Conservation (phyloP, 1,284 basidiomycete species). For the Bondarzewia mesenterica region DNA sequence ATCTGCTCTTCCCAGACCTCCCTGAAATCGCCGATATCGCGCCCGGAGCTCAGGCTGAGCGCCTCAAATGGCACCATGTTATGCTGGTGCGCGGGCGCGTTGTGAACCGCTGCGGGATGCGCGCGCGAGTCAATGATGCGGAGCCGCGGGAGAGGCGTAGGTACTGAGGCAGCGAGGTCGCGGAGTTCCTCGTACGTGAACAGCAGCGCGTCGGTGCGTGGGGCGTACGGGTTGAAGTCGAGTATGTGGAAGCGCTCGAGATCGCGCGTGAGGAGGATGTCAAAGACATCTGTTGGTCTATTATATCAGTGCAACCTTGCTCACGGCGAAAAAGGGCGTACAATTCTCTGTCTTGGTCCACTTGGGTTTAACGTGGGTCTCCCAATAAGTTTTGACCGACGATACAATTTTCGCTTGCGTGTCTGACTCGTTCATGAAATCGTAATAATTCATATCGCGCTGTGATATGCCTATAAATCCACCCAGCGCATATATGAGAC, state of each 20-base stretch:
- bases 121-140: conserved; percentile 65
- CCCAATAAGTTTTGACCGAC: conserved; percentile 61
- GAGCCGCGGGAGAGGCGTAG: conserved; percentile 36
- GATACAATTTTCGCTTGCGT: conserved; percentile 48
- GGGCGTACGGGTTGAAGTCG: conserved; percentile 87
- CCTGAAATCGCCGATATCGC: conserved; percentile 67
- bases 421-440: conserved; percentile 65
- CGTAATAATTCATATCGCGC: conserved; percentile 87
- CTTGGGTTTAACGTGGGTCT: conserved; percentile 48
- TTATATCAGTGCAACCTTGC: background rate
- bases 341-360: conserved; percentile 64
- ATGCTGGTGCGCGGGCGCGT: conserved; percentile 70
- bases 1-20: conserved; percentile 57
- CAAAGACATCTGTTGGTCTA: conserved; percentile 72
- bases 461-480: conserved; percentile 66
- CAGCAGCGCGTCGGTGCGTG: conserved; percentile 79
- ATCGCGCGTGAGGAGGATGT: conserved; percentile 81
- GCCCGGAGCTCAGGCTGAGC: conserved; percentile 68
- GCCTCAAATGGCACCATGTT: conserved; percentile 94
- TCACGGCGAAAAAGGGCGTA: conserved; percentile 29
- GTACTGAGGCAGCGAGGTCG: conserved; percentile 20
- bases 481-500: background rate
- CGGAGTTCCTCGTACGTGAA: conserved; percentile 80
- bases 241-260: conserved; percentile 70
- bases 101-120: conserved; percentile 26